Evolutionary conservation across 202 grass and related monocot genomes (phyloP).

Genomic region (Setaria viridis): DNA sequence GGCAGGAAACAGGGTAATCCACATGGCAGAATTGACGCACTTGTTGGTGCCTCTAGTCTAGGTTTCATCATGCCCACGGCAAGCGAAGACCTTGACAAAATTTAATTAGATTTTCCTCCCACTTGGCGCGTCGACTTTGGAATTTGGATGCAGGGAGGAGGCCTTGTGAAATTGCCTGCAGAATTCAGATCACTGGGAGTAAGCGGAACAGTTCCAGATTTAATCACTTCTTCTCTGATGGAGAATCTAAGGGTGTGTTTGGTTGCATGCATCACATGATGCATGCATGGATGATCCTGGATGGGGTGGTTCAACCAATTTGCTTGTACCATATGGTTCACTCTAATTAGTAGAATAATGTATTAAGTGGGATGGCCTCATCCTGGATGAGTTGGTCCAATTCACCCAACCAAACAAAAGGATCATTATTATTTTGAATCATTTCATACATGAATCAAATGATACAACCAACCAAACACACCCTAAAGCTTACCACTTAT

Average conservation of each 20-base stretch:
- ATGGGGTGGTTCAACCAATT: too few species aligned
- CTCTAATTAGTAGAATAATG: too few species aligned
- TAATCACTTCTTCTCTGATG: background rate
- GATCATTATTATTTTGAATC: too few species aligned
- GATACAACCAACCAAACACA: too few species aligned
- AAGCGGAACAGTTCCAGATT: background rate
- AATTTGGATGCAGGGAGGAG: background rate
- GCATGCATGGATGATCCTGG: too few species aligned
- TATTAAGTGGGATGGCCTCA: too few species aligned
- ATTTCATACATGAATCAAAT: too few species aligned
- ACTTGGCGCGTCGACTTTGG: background rate
- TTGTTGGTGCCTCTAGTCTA: background rate
- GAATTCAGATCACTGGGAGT: background rate
- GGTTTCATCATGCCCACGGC: background rate
- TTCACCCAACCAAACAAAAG: too few species aligned
- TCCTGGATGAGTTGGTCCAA: too few species aligned
- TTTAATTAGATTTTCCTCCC: background rate
- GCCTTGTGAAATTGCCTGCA: background rate
- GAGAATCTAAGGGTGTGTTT: background rate
- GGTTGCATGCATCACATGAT: too few species aligned
- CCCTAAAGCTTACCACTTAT: too few species aligned
- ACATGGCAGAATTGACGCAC: constrained; percentile 4
- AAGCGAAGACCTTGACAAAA: background rate
- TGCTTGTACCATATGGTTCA: too few species aligned
- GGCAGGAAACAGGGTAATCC: constrained; percentile 3